A percentile compares a stretch with the other conserved stretches of the same genome.
Evolutionary conservation across 176 grass and related monocot genomes (phyloP).

Genomic region (Oryza coarctata): DNA sequence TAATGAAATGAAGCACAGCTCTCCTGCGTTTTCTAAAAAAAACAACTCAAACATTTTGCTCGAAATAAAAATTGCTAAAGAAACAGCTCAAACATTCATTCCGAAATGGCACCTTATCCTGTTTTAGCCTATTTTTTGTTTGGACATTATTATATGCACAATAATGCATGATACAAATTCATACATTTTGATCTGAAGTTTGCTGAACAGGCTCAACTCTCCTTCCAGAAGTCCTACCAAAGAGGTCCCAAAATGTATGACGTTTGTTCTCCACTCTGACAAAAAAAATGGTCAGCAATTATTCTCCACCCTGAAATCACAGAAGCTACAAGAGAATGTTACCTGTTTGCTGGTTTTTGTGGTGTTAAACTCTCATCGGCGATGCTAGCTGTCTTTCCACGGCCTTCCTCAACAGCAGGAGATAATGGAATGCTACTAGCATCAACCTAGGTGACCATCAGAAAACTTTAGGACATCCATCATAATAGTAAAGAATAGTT

Average conservation of each 20-base stretch:
- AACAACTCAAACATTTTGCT: neutral
- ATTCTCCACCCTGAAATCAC: conserved; percentile 23
- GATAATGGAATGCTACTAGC: conserved; percentile 43
- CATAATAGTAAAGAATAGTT: conserved; percentile 4
- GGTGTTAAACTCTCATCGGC: conserved; percentile 34
- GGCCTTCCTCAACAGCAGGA: conserved; percentile 50
- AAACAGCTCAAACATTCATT: neutral
- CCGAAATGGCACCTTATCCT: neutral
- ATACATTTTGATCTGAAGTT: conserved; percentile 61
- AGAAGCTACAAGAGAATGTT: conserved; percentile 30
- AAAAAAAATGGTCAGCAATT: conserved; percentile 1
- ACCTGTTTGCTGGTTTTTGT: conserved; percentile 54
- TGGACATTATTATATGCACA: neutral
- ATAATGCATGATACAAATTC: conserved; percentile 24
- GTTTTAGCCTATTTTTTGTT: neutral
- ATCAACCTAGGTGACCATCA: conserved; percentile 57
- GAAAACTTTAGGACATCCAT: conserved; percentile 31
- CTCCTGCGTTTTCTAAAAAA: no score
- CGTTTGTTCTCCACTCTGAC: conserved; percentile 60
- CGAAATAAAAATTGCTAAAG: neutral
- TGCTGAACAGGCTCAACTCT: conserved; percentile 40
- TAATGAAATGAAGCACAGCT: no score
- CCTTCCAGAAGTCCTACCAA: conserved; percentile 44
- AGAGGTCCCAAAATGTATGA: conserved; percentile 55
- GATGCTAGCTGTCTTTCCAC: conserved; percentile 22